Base-by-base conservation (phyloP, 495 filamentous ascomycete species). In the Talaromyces proteolyticus region DNA sequence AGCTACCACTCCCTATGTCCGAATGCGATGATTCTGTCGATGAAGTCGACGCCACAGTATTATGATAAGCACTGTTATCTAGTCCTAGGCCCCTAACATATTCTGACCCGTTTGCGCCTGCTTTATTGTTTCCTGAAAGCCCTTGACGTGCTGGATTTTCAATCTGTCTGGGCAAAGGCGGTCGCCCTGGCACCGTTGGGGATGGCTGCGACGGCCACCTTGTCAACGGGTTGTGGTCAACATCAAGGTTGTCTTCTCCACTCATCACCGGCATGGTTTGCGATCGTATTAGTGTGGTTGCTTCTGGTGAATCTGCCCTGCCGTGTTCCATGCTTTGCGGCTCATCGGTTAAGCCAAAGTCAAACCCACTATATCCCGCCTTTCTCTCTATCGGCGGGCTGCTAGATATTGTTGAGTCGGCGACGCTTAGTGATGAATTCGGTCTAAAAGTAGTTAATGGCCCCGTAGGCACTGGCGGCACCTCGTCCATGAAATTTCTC, bases 1-100 rank as follows among this genome's bases (percentile, higher is more conserved):
- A 89, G 57, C 86, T 91, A 2, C 81, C 74, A 62, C 82, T 85
- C 50, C 82, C 81, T 0, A 69, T 70, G 7, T 80, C 76, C 17
- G 85, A 88, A 19, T 71, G 79, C 1, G 71, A 76, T 6, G 86
- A 90, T n/a, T 76, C 79, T 37, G 81, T 84, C 4, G 87, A 91
- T 2, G 78, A 78, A 20, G 76, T 76, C 1, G 87, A 93, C 53
- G 81, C 77, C 0, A 84, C 81, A 1, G 82, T 66, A 3, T 74
- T 75, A 58, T 88, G 84, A 59, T 82, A 79, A 0, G 78, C 72
- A 47, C 80, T 80, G 10, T 61, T 54, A 11, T 75, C 72, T 2
- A 75, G 49, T 14, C 69, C 72, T 8, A 75, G 51, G 1, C 67
- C 67, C 4, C 62, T 64, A 1, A 67, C 64, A 36, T 73, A 73